Evolutionary conservation across 768 basidiomycete genomes (phyloP).

Genomic region (Cyclocybe aegerita): DNA sequence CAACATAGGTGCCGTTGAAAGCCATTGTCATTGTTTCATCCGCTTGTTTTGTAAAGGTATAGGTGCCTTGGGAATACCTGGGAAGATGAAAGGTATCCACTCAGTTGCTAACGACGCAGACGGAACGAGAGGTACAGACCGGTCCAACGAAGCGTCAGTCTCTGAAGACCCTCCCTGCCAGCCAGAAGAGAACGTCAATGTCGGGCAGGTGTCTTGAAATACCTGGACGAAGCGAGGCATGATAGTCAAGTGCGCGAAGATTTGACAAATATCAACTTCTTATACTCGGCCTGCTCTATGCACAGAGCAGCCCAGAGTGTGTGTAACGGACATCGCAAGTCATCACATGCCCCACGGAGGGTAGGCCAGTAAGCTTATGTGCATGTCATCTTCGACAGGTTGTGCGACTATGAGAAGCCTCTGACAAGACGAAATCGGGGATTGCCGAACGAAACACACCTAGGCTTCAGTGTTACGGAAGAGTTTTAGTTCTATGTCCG

Average conservation of each 20-base stretch:
- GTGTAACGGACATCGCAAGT: too few species aligned
- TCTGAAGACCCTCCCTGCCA: slow-evolving; percentile 22
- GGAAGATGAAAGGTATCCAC: neutral
- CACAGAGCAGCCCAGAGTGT: too few species aligned
- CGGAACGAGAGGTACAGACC: slow-evolving; percentile 5
- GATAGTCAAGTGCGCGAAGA: neutral
- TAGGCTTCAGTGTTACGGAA: too few species aligned
- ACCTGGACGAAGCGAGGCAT: slow-evolving; percentile 26
- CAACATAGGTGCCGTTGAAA: slow-evolving; percentile 35
- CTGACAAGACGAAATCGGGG: too few species aligned
- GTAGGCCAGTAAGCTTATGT: too few species aligned
- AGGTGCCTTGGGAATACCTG: slow-evolving; percentile 34
- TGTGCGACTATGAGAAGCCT: too few species aligned
- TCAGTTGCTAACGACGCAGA: too few species aligned
- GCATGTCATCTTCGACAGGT: too few species aligned
- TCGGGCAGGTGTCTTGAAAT: slow-evolving; percentile 26
- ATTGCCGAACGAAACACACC: too few species aligned
- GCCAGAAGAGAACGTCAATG: slow-evolving; percentile 22
- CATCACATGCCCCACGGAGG: too few species aligned
- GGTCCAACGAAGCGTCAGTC: slow-evolving; percentile 12
- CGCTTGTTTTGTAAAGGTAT: slow-evolving; percentile 29
- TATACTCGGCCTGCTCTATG: neutral
- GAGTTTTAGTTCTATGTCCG: too few species aligned
- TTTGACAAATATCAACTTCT: neutral
- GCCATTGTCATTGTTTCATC: slow-evolving; percentile 24